These are phyloP conservation scores for Sugiyamaella novakii DNA, from an alignment of 1,139 yeast genomes.

Conservation along the genomic window DNA sequence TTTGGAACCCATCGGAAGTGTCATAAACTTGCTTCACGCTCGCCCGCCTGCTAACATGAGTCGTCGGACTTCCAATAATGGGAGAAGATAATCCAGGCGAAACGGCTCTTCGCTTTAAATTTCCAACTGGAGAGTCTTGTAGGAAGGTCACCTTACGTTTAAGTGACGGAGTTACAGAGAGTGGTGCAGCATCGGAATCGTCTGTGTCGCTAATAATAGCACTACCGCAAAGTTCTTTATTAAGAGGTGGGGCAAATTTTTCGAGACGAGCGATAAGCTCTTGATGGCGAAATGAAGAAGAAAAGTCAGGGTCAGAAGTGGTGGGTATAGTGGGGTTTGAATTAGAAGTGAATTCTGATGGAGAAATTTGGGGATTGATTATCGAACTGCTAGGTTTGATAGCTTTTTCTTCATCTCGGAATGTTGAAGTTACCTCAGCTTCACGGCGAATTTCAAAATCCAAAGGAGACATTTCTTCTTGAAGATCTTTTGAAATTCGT, in stretches of 20 bases:
- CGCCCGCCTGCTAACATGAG: conserved; percentile 32
- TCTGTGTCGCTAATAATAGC: conserved; percentile 28
- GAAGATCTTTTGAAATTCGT: conserved; percentile 40
- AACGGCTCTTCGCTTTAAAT: conserved; percentile 39
- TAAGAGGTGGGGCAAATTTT: background rate
- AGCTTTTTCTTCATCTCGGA: conserved; percentile 32
- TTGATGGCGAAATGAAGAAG: conserved; percentile 13
- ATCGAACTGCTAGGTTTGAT: background rate
- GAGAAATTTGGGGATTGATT: background rate
- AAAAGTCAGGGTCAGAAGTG: background rate
- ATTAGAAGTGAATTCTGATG: background rate
- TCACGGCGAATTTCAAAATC: conserved; percentile 41
- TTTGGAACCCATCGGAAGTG: conserved; percentile 36
- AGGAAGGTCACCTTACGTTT: conserved; percentile 31
- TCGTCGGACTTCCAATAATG: conserved; percentile 29
- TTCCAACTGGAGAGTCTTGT: conserved; percentile 32
- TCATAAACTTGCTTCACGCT: conserved; percentile 38
- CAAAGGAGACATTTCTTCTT: conserved; percentile 39
- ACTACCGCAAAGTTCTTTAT: conserved; percentile 15
- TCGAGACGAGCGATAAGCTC: conserved; percentile 11
- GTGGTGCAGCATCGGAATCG: conserved; percentile 28
- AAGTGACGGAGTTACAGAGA: conserved; percentile 23
- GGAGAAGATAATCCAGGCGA: conserved; percentile 33
- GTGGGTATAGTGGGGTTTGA: background rate
- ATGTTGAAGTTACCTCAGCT: conserved; percentile 39